Evolutionary conservation across 2,329 filamentous ascomycete species (phyloP).

Genomic region (Aspergillus brasiliensis): DNA sequence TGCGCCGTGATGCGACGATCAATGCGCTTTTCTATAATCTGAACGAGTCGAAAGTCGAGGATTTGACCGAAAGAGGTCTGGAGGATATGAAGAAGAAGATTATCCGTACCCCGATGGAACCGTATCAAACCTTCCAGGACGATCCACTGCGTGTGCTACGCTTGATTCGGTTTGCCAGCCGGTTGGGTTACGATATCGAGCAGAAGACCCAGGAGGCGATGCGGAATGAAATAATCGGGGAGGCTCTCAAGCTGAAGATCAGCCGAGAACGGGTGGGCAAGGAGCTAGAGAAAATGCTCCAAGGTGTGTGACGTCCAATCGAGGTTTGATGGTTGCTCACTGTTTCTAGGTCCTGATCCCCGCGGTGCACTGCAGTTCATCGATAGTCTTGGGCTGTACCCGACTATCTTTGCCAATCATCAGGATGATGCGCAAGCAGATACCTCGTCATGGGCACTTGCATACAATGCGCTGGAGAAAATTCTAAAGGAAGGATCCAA

Average conservation of each 20-base stretch:
- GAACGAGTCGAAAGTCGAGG: conserved; percentile 75
- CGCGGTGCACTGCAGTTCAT: conserved; percentile 41
- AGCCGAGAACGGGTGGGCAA: conserved; percentile 85
- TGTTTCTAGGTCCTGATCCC: conserved; percentile 39
- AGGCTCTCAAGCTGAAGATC: conserved; percentile 82
- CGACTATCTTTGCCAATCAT: conserved; percentile 46
- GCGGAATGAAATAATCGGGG: conserved; percentile 74
- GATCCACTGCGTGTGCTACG: conserved; percentile 86
- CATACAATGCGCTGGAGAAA: conserved; percentile 65
- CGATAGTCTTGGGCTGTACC: conserved; percentile 40
- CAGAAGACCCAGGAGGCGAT: conserved; percentile 69
- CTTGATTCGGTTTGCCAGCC: conserved; percentile 85
- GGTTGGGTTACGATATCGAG: conserved; percentile 79
- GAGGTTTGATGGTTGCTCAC: background rate
- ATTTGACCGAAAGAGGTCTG: conserved; percentile 75
- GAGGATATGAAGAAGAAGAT: conserved; percentile 70
- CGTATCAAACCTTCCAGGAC: conserved; percentile 90
- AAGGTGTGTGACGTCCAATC: conserved; percentile 53
- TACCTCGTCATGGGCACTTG: conserved; percentile 61
- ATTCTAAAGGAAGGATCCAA: conserved; percentile 40
- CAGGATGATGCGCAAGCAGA: conserved; percentile 58
- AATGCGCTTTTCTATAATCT: conserved; percentile 97
- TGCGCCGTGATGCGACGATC: conserved; percentile 86
- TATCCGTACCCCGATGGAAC: conserved; percentile 83
- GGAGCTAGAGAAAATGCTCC: conserved; percentile 90